Conservation (phyloP, 257 asterid species). For the Penstemon newberryi region DNA sequence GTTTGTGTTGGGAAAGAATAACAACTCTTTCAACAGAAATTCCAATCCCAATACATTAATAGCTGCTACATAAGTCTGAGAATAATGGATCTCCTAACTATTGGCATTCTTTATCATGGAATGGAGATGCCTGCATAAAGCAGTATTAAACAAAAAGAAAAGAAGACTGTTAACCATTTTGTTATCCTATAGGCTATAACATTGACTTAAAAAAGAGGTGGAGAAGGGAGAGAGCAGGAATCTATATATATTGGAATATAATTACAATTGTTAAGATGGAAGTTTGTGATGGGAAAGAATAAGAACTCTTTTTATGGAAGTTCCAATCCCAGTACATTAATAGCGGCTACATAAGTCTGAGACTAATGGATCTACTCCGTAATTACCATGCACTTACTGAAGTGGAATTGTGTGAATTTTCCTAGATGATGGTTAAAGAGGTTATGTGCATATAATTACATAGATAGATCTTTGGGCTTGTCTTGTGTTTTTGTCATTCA, state of each 20-base stretch:
- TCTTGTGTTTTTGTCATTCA: neutral
- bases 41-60: neutral
- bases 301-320: neutral
- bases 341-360: too few relatives aligned
- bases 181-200: too few relatives aligned
- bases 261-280: neutral
- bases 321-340: neutral
- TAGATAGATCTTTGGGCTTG: neutral
- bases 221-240: neutral
- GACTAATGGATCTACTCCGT: neutral
- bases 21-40: neutral
- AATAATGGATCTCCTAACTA: neutral
- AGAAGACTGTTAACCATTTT: too few relatives aligned
- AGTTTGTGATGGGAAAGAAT: neutral
- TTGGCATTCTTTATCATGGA: too few relatives aligned
- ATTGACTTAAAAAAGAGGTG: neutral
- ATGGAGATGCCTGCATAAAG: too few relatives aligned
- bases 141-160: too few relatives aligned
- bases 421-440: neutral
- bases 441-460: neutral
- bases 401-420: neutral
- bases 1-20: neutral
- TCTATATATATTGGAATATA: neutral
- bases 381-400: neutral
- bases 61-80: neutral